phyloP scores from a whole-genome alignment of 2,329 filamentous ascomycete genomes.

The Zasmidium angulare region DNA sequence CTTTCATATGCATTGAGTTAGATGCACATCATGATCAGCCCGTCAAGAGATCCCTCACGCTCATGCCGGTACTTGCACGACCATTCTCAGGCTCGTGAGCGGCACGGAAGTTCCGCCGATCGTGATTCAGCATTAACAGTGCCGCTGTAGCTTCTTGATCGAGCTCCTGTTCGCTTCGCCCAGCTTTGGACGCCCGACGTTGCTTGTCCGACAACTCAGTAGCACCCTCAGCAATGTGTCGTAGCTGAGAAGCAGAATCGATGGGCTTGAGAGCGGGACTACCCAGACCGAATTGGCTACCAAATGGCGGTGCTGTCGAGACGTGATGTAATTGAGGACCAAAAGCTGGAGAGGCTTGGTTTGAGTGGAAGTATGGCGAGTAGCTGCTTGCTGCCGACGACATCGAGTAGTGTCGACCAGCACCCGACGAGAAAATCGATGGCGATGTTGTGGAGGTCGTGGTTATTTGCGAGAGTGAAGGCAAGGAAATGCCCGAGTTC shows the following conservation, averaged over 20 bases:
- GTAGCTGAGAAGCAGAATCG: constrained; percentile 41
- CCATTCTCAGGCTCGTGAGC: constrained; percentile 16
- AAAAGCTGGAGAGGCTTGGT: constrained; percentile 59
- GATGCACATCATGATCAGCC: constrained; percentile 23
- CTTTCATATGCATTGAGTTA: background rate
- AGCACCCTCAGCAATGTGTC: constrained; percentile 30
- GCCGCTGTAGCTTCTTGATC: constrained; percentile 80
- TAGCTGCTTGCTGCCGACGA: constrained; percentile 40
- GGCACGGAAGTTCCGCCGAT: constrained; percentile 58
- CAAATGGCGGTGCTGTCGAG: constrained; percentile 20
- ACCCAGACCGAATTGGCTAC: constrained; percentile 28
- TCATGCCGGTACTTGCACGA: constrained; percentile 37
- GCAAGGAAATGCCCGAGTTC: constrained; percentile 38
- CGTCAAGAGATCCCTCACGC: constrained; percentile 48
- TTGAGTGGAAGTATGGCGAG: constrained; percentile 42
- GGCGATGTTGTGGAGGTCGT: constrained; percentile 41
- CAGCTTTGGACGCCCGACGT: constrained; percentile 15
- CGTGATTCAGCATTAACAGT: constrained; percentile 81
- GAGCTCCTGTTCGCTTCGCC: constrained; percentile 36
- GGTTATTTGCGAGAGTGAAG: constrained; percentile 37
- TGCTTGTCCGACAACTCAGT: constrained; percentile 28
- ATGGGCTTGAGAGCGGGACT: constrained; percentile 55
- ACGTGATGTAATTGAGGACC: constrained; percentile 45
- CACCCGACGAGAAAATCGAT: constrained; percentile 27
- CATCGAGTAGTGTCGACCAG: constrained; percentile 38